A percentile compares a stretch with the other conserved stretches of the same genome.
Evolutionary conservation across 371 early-diverging fungal genomes (phyloP).

Genomic region (Rhizomucor pusillus): DNA sequence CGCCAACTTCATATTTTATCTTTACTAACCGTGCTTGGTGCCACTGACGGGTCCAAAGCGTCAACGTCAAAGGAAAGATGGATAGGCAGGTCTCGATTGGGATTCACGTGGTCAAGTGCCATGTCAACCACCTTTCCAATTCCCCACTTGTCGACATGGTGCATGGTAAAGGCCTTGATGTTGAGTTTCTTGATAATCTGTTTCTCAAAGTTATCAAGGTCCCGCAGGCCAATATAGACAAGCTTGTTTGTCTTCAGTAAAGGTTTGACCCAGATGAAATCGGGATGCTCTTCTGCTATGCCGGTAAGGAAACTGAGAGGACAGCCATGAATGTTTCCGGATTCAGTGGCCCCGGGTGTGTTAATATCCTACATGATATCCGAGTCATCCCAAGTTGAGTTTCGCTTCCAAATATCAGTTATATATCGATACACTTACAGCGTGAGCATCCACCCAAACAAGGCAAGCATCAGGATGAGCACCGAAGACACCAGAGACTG

Average conservation of each 20-base stretch:
- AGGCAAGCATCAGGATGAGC: constrained; percentile 86
- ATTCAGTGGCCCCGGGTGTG: constrained; percentile 83
- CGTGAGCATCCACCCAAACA: constrained; percentile 98
- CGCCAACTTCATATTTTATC: background rate
- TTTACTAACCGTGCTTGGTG: constrained; percentile 71
- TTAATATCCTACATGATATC: constrained; percentile 78
- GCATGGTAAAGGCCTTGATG: constrained; percentile 95
- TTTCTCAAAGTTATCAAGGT: constrained; percentile 91
- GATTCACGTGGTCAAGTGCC: constrained; percentile 90
- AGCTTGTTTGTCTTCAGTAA: constrained; percentile 73
- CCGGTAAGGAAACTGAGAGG: constrained; percentile 92
- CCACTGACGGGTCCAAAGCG: constrained; percentile 92
- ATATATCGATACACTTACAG: constrained; percentile 60
- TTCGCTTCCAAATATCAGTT: background rate
- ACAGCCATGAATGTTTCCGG: constrained; percentile 97
- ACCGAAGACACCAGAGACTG: constrained; percentile 78
- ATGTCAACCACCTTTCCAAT: constrained; percentile 92
- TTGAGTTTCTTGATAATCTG: constrained; percentile 70
- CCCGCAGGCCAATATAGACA: constrained; percentile 96
- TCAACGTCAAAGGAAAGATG: constrained; percentile 96
- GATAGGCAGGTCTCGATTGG: constrained; percentile 78
- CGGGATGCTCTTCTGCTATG: constrained; percentile 66
- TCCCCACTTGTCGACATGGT: constrained; percentile 95
- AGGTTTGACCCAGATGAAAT: constrained; percentile 86
- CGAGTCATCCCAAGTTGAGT: background rate